Percentiles rank a stretch among this genome's conserved stretches.
These are phyloP conservation scores for Vaccinium macrocarpon DNA, from an alignment of 148 eudicot genomes.

Conservation along the genomic window DNA sequence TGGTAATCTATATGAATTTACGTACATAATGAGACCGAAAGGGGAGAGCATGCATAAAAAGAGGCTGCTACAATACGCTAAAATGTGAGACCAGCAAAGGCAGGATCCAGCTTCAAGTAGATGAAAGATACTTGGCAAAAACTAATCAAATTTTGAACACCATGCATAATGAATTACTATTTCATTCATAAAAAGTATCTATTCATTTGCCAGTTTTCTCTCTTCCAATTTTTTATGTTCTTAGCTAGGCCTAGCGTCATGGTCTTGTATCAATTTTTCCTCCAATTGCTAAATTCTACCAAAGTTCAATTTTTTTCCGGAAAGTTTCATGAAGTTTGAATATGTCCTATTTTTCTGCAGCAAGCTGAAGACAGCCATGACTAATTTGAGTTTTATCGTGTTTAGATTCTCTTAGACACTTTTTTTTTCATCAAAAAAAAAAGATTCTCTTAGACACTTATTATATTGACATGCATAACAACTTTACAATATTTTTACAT, in stretches of 20 bases:
- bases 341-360: too few relatives aligned
- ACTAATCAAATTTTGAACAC: not conserved
- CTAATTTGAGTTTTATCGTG: too few relatives aligned
- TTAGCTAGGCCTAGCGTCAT: not conserved
- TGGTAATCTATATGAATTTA: not conserved
- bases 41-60: not conserved
- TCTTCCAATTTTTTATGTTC: not conserved
- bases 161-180: not conserved
- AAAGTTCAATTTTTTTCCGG: not conserved
- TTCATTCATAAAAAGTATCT: not conserved
- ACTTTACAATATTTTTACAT: too few relatives aligned
- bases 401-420: too few relatives aligned
- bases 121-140: not conserved
- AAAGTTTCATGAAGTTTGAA: too few relatives aligned
- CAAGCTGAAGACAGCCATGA: too few relatives aligned
- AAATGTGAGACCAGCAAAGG: not conserved
- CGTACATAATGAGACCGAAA: not conserved
- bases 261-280: not conserved
- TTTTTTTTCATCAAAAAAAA: too few relatives aligned
- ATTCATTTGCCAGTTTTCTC: not conserved
- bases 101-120: slow-evolving; percentile 1
- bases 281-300: not conserved
- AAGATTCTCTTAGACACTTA: too few relatives aligned
- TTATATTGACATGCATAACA: too few relatives aligned
- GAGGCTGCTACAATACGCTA: not conserved